phyloP scores from a whole-genome alignment of 2,329 filamentous ascomycete genomes.

The Chalara sp. region DNA sequence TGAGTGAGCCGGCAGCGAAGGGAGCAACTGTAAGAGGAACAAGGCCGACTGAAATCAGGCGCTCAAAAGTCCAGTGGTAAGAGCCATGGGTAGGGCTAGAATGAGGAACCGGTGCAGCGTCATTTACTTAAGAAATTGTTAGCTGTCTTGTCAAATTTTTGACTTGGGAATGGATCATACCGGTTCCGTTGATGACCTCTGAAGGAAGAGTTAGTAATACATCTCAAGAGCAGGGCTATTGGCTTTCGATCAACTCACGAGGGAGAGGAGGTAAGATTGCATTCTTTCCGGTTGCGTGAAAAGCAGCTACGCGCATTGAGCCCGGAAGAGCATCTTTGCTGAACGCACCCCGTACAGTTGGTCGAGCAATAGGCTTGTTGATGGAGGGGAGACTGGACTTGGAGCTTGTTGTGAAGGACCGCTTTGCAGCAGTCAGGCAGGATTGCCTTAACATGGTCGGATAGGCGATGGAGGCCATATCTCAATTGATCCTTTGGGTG shows the following conservation, averaged over 20 bases:
- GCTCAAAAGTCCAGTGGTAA: conserved; percentile 99
- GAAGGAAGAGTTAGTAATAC: conserved; percentile 36
- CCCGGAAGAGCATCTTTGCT: conserved; percentile 32
- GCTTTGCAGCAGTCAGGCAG: conserved; percentile 33
- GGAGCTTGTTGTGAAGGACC: conserved; percentile 35
- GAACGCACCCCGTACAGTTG: conserved; percentile 26
- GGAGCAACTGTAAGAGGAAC: conserved; percentile 84
- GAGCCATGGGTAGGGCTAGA: conserved; percentile 77
- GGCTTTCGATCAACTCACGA: conserved; percentile 50
- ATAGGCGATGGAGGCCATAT: too few relatives aligned
- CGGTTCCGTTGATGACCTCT: conserved; percentile 71
- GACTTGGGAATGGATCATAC: conserved; percentile 40
- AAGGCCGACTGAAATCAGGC: conserved; percentile 70
- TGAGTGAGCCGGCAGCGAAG: conserved; percentile 85
- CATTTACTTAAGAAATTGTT: conserved; percentile 59
- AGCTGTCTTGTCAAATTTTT: conserved; percentile 12
- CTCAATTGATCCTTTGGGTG: too few relatives aligned
- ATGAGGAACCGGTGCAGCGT: conserved; percentile 68
- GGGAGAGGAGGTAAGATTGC: conserved; percentile 77
- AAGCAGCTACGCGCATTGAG: conserved; percentile 58
- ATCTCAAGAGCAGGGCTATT: neutral
- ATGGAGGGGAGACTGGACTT: conserved; percentile 23
- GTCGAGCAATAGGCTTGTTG: conserved; percentile 22
- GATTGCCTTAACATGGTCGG: conserved; percentile 37
- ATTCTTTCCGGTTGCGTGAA: conserved; percentile 76